These are phyloP conservation scores for Boehmeria nivea DNA, from an alignment of 306 rosid species.

Conservation along the genomic window DNA sequence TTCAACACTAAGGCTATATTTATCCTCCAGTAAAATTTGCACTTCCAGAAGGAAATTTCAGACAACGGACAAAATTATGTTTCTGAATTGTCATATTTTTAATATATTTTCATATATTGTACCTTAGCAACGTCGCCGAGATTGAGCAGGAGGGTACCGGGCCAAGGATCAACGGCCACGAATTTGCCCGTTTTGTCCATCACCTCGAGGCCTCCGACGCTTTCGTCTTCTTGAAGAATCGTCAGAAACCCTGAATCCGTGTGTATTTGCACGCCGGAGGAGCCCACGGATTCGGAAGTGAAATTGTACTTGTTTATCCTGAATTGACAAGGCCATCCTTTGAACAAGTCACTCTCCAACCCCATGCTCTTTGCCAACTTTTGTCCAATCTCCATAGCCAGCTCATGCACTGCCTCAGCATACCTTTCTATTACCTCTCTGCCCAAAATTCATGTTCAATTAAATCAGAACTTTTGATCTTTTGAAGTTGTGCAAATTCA, in stretches of 20 bases:
- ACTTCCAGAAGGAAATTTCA: too few species aligned
- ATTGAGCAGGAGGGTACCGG: slow-evolving; percentile 41
- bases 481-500: too few species aligned
- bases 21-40: too few species aligned
- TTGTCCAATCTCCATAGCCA: slow-evolving; percentile 26
- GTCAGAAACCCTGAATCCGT: slow-evolving; percentile 54
- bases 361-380: slow-evolving; percentile 47
- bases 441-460: background rate
- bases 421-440: slow-evolving; percentile 31
- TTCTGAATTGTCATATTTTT: too few species aligned
- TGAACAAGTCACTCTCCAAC: slow-evolving; percentile 19
- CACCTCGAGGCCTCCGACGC: slow-evolving; percentile 57
- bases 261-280: slow-evolving; percentile 41
- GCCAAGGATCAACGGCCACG: slow-evolving; percentile 35
- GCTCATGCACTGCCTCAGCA: slow-evolving; percentile 35
- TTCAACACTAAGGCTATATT: too few species aligned
- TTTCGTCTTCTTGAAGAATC: slow-evolving; percentile 63
- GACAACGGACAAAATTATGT: too few species aligned
- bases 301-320: slow-evolving; percentile 59
- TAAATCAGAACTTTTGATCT: too few species aligned
- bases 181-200: slow-evolving; percentile 35
- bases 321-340: slow-evolving; percentile 45
- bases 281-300: slow-evolving; percentile 42
- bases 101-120: background rate
- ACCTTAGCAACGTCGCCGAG: slow-evolving; percentile 55